Conservation (phyloP, 2,329 filamentous ascomycete genomes). For the Pseudopyrenochaeta lycopersici region DNA sequence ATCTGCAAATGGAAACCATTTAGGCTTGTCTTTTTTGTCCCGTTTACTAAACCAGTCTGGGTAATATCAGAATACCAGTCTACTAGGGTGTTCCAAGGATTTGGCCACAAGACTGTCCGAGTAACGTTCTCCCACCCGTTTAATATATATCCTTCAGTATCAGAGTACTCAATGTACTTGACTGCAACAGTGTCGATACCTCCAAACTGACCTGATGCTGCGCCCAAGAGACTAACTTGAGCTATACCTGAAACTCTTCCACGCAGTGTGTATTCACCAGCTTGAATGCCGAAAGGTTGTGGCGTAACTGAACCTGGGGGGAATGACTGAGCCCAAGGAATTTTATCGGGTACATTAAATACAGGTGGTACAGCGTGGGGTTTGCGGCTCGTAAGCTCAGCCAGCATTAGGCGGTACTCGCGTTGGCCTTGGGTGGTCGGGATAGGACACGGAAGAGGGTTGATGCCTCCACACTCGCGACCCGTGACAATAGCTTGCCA, state of each 20-base stretch:
- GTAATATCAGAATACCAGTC: constrained; percentile 54
- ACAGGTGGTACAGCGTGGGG: constrained; percentile 31
- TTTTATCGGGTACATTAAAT: constrained; percentile 32
- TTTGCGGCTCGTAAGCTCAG: constrained; percentile 45
- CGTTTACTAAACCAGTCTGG: constrained; percentile 39
- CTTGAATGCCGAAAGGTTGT: neutral
- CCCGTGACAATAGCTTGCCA: constrained; percentile 51
- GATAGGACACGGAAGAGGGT: constrained; percentile 53
- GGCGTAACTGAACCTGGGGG: constrained; percentile 19
- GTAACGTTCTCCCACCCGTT: constrained; percentile 50
- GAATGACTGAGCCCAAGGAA: constrained; percentile 50
- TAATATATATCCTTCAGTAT: constrained; percentile 45
- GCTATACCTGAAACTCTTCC: constrained; percentile 20
- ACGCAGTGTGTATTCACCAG: constrained; percentile 19
- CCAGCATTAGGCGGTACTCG: constrained; percentile 55
- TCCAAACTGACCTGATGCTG: neutral
- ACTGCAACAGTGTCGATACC: constrained; percentile 44
- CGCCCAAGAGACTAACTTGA: neutral
- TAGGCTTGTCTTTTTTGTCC: constrained; percentile 51
- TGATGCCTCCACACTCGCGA: constrained; percentile 56
- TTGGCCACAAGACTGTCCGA: constrained; percentile 4
- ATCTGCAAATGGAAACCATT: constrained; percentile 53
- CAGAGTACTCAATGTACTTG: constrained; percentile 49
- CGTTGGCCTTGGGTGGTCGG: constrained; percentile 53
- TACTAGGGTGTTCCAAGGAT: constrained; percentile 29